A percentile compares a stretch with the other conserved stretches of the same genome.
Evolutionary conservation across 2,329 filamentous ascomycete genomes (phyloP).

Genomic region (Coniochaeta hoffmannii): DNA sequence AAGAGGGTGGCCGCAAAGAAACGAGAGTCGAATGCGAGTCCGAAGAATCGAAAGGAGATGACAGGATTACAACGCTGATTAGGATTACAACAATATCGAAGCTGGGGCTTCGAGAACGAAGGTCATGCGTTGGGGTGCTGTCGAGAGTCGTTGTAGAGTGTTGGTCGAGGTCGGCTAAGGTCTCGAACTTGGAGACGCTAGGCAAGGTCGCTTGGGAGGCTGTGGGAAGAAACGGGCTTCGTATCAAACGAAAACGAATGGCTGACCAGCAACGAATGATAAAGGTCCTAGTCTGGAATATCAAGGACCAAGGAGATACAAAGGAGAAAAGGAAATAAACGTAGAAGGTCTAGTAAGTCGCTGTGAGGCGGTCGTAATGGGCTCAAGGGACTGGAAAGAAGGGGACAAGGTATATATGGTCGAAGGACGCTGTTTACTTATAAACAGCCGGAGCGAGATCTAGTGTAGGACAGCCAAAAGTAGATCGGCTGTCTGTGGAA

Average conservation of each 20-base stretch:
- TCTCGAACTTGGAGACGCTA: conserved; percentile 9
- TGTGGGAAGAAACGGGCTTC: conserved; percentile 16
- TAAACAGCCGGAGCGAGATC: conserved; percentile 7
- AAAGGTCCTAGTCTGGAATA: conserved; percentile 6
- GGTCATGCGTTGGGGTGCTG: conserved; percentile 5
- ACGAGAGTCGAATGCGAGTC: conserved; percentile 5
- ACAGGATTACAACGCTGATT: conserved; percentile 9
- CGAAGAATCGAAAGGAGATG: conserved; percentile 7
- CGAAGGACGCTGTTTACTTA: conserved; percentile 18
- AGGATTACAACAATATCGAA: conserved; percentile 5
- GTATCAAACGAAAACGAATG: conserved; percentile 40
- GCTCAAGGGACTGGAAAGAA: conserved; percentile 26
- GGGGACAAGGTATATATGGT: conserved; percentile 24
- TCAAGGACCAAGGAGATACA: conserved; percentile 17
- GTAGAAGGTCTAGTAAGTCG: conserved; percentile 31
- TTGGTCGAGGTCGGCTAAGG: conserved; percentile 8
- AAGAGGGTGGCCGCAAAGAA: conserved; percentile 6
- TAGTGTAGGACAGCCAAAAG: not conserved
- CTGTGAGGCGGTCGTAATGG: conserved; percentile 12
- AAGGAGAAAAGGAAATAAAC: conserved; percentile 30
- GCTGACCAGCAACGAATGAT: conserved; percentile 16
- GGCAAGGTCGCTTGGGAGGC: conserved; percentile 13
- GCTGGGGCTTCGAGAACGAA: conserved; percentile 9
- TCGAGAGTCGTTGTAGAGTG: not conserved
- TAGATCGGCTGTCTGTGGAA: not conserved